Conservation (phyloP, 192 early-diverging fungal species). For the Kappamyces sp. region DNA sequence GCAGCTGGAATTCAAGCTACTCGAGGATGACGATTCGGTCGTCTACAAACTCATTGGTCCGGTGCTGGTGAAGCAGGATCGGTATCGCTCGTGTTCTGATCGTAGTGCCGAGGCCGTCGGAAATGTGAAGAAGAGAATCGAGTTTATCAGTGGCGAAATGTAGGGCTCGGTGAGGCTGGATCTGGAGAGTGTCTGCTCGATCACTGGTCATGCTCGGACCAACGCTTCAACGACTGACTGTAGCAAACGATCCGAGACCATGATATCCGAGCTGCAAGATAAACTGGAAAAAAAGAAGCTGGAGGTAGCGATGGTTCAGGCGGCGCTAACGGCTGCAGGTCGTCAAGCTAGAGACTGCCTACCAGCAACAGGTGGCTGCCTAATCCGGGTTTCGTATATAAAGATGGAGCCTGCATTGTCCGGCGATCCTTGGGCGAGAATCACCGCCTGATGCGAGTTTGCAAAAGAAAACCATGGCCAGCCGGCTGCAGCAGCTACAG, state of each 20-base stretch:
- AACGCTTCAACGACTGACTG: background rate
- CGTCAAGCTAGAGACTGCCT: constrained; percentile 13
- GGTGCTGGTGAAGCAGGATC: constrained; percentile 89
- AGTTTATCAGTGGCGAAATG: constrained; percentile 86
- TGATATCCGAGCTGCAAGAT: constrained; percentile 72
- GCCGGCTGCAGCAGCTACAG: too few species aligned
- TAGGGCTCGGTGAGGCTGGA: constrained; percentile 29
- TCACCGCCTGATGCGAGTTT: too few species aligned
- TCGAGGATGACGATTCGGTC: constrained; percentile 68
- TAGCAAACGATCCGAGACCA: constrained; percentile 76
- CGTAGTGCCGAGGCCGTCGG: constrained; percentile 63
- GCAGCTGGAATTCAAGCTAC: constrained; percentile 79
- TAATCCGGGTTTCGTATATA: background rate
- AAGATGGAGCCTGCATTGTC: too few species aligned
- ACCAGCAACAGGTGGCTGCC: constrained; percentile 12
- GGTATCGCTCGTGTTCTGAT: background rate
- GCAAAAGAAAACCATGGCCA: too few species aligned
- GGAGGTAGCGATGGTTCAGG: constrained; percentile 48
- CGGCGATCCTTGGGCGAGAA: too few species aligned
- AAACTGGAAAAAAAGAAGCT: constrained; percentile 80
- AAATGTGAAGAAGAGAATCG: constrained; percentile 93
- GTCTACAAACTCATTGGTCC: constrained; percentile 97
- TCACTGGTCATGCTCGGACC: constrained; percentile 5
- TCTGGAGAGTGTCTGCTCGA: background rate
- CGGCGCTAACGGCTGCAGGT: background rate